A percentile compares a stretch with the other conserved stretches of the same genome.
Evolutionary conservation across 1,284 basidiomycete species (phyloP).

Genomic region (Exobasidium rhododendri): DNA sequence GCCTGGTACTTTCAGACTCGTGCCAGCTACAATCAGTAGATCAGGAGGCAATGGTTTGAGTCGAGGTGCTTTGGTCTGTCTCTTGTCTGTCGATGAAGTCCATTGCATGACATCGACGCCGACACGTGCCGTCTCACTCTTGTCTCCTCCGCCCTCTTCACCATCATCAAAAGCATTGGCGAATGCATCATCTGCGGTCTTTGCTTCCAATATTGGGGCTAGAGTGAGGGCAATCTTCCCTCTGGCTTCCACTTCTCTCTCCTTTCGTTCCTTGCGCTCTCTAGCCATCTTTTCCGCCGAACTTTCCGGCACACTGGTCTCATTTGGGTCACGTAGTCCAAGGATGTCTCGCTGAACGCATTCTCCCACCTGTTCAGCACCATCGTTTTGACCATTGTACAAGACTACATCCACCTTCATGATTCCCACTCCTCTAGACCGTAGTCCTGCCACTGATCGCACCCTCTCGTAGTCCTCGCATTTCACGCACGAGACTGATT

Average conservation of each 20-base stretch:
- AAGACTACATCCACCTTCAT: slow-evolving; percentile 83
- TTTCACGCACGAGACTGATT: slow-evolving; percentile 72
- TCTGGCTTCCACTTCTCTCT: slow-evolving; percentile 8
- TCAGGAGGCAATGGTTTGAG: slow-evolving; percentile 65
- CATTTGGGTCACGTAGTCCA: slow-evolving; percentile 48
- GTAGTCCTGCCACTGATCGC: slow-evolving; percentile 72
- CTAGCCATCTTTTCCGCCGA: slow-evolving; percentile 33
- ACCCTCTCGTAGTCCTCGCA: slow-evolving; percentile 70
- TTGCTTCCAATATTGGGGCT: slow-evolving; percentile 14
- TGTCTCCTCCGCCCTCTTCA: background rate
- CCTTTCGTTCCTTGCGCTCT: slow-evolving; percentile 26
- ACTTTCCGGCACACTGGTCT: slow-evolving; percentile 48
- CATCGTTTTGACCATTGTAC: slow-evolving; percentile 84
- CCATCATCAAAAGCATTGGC: slow-evolving; percentile 9
- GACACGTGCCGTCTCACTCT: background rate
- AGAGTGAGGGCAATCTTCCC: background rate
- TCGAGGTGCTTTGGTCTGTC: slow-evolving; percentile 23
- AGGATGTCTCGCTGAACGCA: slow-evolving; percentile 52
- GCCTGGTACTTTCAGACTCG: slow-evolving; percentile 89
- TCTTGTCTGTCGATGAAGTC: slow-evolving; percentile 14
- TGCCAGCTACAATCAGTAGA: slow-evolving; percentile 90
- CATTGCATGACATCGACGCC: background rate
- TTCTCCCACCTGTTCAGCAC: slow-evolving; percentile 69
- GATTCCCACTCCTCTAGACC: slow-evolving; percentile 74
- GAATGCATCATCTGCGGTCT: slow-evolving; percentile 15